Evolutionary conservation across 768 basidiomycete genomes (phyloP).

Genomic region (Inosperma sp.): DNA sequence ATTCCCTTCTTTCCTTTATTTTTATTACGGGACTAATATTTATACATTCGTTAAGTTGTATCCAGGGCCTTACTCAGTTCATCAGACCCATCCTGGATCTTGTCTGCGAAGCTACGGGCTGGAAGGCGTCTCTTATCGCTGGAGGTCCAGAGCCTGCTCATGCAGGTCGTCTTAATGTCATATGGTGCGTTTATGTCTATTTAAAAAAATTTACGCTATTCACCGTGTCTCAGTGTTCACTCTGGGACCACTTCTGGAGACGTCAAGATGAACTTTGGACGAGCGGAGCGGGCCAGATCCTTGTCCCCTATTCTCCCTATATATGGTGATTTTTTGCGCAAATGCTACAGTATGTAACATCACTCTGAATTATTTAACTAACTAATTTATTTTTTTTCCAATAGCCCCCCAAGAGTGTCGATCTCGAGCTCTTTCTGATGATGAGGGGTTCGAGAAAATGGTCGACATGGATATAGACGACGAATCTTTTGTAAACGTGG

Average conservation of each 20-base stretch:
- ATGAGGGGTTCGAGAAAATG: slow-evolving; percentile 1
- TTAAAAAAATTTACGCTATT: background rate
- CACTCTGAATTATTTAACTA: background rate
- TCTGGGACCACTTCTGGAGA: slow-evolving; percentile 14
- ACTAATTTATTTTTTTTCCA: background rate
- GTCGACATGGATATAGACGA: background rate
- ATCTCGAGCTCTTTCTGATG: slow-evolving; percentile 2
- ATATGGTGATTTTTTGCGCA: slow-evolving; percentile 9
- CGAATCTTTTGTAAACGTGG: background rate
- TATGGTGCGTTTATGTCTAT: slow-evolving; percentile 1
- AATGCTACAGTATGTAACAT: slow-evolving; percentile 13
- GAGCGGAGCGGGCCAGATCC: slow-evolving; percentile 2
- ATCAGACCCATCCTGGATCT: slow-evolving; percentile 10
- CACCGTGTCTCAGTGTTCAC: slow-evolving; percentile 19
- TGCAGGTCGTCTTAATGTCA: slow-evolving; percentile 10
- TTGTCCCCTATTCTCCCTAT: slow-evolving; percentile 12
- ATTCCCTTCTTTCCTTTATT: background rate
- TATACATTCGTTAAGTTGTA: slow-evolving; percentile 2
- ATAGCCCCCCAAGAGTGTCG: slow-evolving; percentile 14
- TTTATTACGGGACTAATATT: background rate
- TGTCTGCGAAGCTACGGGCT: slow-evolving; percentile 7
- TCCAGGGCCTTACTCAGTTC: slow-evolving; percentile 1
- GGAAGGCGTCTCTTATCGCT: slow-evolving; percentile 12
- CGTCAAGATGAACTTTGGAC: slow-evolving; percentile 18
- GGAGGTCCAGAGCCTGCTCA: slow-evolving; percentile 15